A percentile compares a stretch with the other conserved stretches of the same genome.
Conservation (phyloP, 2,329 filamentous ascomycete species). For the Claviceps quebecensis region DNA sequence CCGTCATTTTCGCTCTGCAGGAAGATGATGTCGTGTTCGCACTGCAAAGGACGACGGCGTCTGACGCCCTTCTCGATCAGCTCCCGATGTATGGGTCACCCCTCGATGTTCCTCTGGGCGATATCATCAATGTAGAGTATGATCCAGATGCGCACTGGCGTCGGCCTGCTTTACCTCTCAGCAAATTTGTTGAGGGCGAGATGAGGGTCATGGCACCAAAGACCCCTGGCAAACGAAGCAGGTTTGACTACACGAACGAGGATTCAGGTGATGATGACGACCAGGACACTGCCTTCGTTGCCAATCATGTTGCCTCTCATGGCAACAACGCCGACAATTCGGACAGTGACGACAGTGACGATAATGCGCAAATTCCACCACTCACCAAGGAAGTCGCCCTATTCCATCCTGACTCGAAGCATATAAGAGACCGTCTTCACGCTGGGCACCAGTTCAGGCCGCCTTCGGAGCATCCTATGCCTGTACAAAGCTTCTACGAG, state of each 20-base stretch:
- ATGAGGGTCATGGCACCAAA: slow-evolving; percentile 54
- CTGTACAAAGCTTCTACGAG: slow-evolving; percentile 80
- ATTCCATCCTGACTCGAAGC: slow-evolving; percentile 80
- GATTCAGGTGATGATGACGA: slow-evolving; percentile 47
- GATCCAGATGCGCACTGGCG: slow-evolving; percentile 61
- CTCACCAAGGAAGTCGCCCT: slow-evolving; percentile 68
- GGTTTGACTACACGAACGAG: slow-evolving; percentile 70
- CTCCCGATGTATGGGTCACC: slow-evolving; percentile 65
- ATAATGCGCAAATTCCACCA: slow-evolving; percentile 41
- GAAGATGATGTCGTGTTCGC: slow-evolving; percentile 72
- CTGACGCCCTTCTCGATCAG: slow-evolving; percentile 66
- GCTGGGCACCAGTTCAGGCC: slow-evolving; percentile 87
- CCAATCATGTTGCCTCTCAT: slow-evolving; percentile 28
- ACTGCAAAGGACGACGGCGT: slow-evolving; percentile 57
- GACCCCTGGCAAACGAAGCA: slow-evolving; percentile 60
- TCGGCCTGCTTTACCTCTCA: slow-evolving; percentile 66
- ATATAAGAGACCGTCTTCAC: slow-evolving; percentile 78
- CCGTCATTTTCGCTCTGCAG: slow-evolving; percentile 70
- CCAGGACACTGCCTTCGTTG: slow-evolving; percentile 39
- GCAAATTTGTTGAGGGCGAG: slow-evolving; percentile 72
- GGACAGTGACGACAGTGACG: slow-evolving; percentile 4
- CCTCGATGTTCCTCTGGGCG: slow-evolving; percentile 42
- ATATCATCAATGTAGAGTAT: slow-evolving; percentile 40
- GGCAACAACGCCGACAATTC: too few relatives aligned
- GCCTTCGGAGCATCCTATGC: slow-evolving; percentile 84